Percentiles rank a stretch among this genome's conserved stretches.
phyloP scores from a whole-genome alignment of 1,139 yeast genomes.

The Blastobotrys petasosporus region DNA sequence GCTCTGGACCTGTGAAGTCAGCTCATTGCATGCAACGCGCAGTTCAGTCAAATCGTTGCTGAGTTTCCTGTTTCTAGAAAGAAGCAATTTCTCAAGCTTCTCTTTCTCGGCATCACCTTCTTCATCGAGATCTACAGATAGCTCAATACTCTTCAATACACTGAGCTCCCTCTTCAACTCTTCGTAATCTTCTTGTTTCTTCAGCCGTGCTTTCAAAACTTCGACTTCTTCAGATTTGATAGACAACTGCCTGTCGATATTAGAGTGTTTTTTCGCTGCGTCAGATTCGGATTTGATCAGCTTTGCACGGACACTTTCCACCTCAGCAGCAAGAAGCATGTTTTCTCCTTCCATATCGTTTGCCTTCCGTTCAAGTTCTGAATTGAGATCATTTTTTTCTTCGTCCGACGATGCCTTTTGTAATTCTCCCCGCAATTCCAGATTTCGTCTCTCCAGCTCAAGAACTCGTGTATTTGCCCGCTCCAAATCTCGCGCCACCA shows the following conservation, averaged over 20 bases:
- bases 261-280: conserved; percentile 37
- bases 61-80: conserved; percentile 55
- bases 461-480: conserved; percentile 59
- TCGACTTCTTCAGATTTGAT: conserved; percentile 48
- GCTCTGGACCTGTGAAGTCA: conserved; percentile 36
- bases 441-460: conserved; percentile 74
- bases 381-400: conserved; percentile 45
- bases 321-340: conserved; percentile 54
- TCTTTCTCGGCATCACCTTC: conserved; percentile 31
- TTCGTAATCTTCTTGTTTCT: conserved; percentile 72
- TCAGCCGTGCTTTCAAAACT: conserved; percentile 51
- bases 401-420: conserved; percentile 46
- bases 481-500: conserved; percentile 70
- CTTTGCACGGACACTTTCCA: conserved; percentile 38
- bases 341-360: conserved; percentile 44
- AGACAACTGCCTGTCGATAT: conserved; percentile 42
- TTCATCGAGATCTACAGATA: conserved; percentile 43
- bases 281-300: conserved; percentile 13
- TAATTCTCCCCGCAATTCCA: conserved; percentile 61
- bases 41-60: conserved; percentile 54
- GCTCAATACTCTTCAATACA: conserved; percentile 67
- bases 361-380: conserved; percentile 26
- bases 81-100: conserved; percentile 39
- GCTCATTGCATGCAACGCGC: conserved; percentile 48
- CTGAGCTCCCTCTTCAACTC: conserved; percentile 70